These are phyloP conservation scores for Nicotiana noctiflora DNA, from an alignment of 257 asterid genomes.

Conservation along the genomic window DNA sequence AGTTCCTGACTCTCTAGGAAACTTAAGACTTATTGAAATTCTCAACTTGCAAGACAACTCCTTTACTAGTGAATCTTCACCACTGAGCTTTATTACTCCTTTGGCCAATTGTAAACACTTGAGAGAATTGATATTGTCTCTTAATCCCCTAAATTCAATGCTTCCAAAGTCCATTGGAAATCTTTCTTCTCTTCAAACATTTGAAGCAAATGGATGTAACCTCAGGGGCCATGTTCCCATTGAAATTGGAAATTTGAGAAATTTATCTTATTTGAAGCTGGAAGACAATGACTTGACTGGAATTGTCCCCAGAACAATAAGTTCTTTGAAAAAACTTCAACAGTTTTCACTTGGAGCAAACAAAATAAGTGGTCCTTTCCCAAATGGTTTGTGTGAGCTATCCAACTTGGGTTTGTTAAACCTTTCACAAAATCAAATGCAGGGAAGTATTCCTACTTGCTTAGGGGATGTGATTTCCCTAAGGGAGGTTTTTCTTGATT, in stretches of 20 bases:
- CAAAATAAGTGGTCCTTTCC: slow-evolving; percentile 18
- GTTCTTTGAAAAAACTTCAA: slow-evolving; percentile 15
- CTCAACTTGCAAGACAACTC: slow-evolving; percentile 9
- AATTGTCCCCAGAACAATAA: slow-evolving; percentile 9
- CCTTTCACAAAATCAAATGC: slow-evolving; percentile 17
- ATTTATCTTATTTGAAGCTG: slow-evolving; percentile 9
- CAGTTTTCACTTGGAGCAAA: slow-evolving; percentile 2
- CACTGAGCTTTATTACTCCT: slow-evolving; percentile 21
- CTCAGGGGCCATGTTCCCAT: neutral
- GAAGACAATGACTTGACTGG: slow-evolving; percentile 22
- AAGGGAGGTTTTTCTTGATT: slow-evolving; percentile 14
- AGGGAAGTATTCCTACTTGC: slow-evolving; percentile 25
- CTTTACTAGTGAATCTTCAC: neutral
- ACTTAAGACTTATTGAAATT: neutral
- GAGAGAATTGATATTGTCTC: neutral
- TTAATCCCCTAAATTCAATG: slow-evolving; percentile 4
- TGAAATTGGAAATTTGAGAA: slow-evolving; percentile 26
- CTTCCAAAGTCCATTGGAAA: slow-evolving; percentile 11
- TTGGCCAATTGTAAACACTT: slow-evolving; percentile 26
- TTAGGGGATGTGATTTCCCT: slow-evolving; percentile 25
- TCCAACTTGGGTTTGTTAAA: slow-evolving; percentile 1
- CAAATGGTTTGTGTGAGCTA: slow-evolving; percentile 14
- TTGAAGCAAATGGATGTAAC: neutral
- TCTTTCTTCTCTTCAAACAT: neutral
- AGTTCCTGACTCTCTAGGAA: slow-evolving; percentile 20